These are phyloP conservation scores for Articulospora tetracladia DNA, from an alignment of 495 filamentous ascomycete species.

Conservation along the genomic window DNA sequence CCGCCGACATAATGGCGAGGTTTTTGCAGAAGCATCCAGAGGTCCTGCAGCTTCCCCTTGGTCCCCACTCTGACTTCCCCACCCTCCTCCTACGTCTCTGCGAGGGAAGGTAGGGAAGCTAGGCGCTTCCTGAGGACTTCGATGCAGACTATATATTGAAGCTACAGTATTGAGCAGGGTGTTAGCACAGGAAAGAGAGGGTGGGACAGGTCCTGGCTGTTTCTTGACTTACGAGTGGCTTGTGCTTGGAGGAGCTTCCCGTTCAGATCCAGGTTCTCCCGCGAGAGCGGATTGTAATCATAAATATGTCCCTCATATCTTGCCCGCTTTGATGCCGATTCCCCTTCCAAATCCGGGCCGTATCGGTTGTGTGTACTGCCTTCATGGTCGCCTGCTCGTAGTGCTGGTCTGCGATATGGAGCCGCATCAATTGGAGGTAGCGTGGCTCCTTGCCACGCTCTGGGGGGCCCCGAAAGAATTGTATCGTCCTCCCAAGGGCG, in stretches of 20 bases:
- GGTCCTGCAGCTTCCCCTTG: slow-evolving; percentile 1
- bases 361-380: background rate
- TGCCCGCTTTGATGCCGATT: slow-evolving; percentile 8
- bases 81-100: slow-evolving; percentile 2
- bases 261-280: slow-evolving; percentile 9
- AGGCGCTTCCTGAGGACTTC: background rate
- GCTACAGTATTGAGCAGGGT: slow-evolving; percentile 2
- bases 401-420: background rate
- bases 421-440: slow-evolving; percentile 21
- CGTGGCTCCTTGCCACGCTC: slow-evolving; percentile 3
- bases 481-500: slow-evolving; percentile 24
- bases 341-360: slow-evolving; percentile 7
- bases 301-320: slow-evolving; percentile 15
- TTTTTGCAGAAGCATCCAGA: slow-evolving; percentile 3
- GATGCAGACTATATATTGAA: background rate
- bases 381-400: background rate
- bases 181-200: slow-evolving; percentile 4
- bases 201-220: background rate
- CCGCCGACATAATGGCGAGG: slow-evolving; percentile 13
- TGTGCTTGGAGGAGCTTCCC: slow-evolving; percentile 10
- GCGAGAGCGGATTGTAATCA: slow-evolving; percentile 14
- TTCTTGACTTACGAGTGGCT: slow-evolving; percentile 10
- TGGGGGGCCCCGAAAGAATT: background rate
- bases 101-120: background rate
- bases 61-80: slow-evolving; percentile 7